Percentiles rank a stretch among this genome's conserved stretches.
phyloP scores from a whole-genome alignment of 495 filamentous ascomycete genomes.

The Penicillium tannophilum region DNA sequence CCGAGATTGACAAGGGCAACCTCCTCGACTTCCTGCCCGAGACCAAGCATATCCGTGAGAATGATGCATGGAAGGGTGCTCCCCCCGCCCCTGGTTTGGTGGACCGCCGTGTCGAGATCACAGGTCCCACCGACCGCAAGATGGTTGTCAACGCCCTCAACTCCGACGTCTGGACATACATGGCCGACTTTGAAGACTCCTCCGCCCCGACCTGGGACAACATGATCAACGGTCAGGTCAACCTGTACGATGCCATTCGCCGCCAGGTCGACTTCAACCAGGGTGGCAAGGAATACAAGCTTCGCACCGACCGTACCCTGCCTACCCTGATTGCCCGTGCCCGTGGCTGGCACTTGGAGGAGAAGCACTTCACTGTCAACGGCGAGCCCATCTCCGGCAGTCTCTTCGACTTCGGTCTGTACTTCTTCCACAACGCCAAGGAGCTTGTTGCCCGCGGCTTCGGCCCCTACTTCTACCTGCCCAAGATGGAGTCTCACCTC shows the following conservation, averaged over 20 bases:
- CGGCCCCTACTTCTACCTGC: constrained; percentile 98
- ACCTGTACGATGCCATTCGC: constrained; percentile 96
- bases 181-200: constrained; percentile 99
- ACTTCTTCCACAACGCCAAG: constrained; percentile 98
- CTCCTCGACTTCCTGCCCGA: constrained; percentile 97
- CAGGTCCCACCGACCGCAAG: constrained; percentile 95
- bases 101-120: constrained; percentile 98
- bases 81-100: constrained; percentile 91
- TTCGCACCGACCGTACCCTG: constrained; percentile 79
- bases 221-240: constrained; percentile 98
- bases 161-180: constrained; percentile 97
- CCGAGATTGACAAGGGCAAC: constrained; percentile 87
- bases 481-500: constrained; percentile 98
- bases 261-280: constrained; percentile 96
- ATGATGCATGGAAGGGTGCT: constrained; percentile 92
- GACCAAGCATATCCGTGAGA: constrained; percentile 93
- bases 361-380: constrained; percentile 97
- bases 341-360: constrained; percentile 92
- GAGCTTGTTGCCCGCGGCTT: constrained; percentile 81
- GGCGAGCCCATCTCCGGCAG: constrained; percentile 91
- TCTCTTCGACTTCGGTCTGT: constrained; percentile 97
- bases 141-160: constrained; percentile 99
- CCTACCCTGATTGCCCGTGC: constrained; percentile 86
- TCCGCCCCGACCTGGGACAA: constrained; percentile 98
- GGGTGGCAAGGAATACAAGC: constrained; percentile 93